Evolutionary conservation across 208 protist species (phyloP).

Genomic region (Tritrichomonas musculus): DNA sequence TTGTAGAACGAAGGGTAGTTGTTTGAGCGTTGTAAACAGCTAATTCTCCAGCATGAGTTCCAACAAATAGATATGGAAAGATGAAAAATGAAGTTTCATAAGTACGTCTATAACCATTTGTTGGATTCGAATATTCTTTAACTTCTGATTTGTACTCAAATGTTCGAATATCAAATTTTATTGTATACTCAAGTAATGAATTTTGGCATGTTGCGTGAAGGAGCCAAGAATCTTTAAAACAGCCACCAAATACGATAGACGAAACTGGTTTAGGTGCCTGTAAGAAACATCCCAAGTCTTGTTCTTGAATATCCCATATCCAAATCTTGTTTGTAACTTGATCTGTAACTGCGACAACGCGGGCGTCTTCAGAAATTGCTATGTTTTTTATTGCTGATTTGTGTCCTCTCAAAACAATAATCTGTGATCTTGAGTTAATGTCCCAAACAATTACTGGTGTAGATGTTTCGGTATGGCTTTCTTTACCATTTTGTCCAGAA

Average conservation of each 20-base stretch:
- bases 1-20: background rate
- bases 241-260: background rate
- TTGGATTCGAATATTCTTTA: background rate
- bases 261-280: background rate
- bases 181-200: background rate
- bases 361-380: background rate
- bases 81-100: background rate
- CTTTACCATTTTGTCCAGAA: constrained; percentile 1
- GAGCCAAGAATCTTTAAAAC: background rate
- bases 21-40: background rate
- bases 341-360: background rate
- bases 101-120: background rate
- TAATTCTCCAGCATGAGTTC: background rate
- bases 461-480: background rate
- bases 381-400: background rate
- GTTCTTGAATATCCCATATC: constrained; percentile 27
- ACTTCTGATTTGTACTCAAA: background rate
- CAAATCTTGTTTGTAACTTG: background rate
- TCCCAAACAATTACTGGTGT: constrained; percentile 22
- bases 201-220: background rate
- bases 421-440: background rate
- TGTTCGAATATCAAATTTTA: constrained; percentile 22
- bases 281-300: background rate
- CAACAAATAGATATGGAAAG: background rate
- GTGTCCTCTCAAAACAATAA: background rate